These are phyloP conservation scores for Annona cherimola DNA, from an alignment of 164 flowering plant species.

Conservation along the genomic window DNA sequence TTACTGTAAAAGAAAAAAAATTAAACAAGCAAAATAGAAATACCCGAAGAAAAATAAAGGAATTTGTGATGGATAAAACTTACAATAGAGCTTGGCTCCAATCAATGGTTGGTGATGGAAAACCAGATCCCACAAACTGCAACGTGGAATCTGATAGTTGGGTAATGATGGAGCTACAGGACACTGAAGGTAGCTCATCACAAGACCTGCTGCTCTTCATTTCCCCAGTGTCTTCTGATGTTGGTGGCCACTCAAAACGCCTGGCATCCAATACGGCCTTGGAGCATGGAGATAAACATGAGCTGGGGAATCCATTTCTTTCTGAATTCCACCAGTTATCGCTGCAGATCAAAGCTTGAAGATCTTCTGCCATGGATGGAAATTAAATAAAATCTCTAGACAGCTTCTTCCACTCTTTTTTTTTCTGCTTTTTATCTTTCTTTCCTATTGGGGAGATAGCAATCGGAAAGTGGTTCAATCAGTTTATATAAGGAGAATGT, in stretches of 20 bases:
- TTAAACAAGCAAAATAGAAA: not conserved
- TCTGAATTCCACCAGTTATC: constrained; percentile 60
- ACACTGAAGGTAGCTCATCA: constrained; percentile 29
- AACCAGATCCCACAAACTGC: constrained; percentile 44
- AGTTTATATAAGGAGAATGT: no score
- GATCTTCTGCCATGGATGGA: constrained; percentile 46
- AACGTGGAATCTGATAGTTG: constrained; percentile 40
- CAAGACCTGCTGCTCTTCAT: constrained; percentile 29
- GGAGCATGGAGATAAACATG: constrained; percentile 41
- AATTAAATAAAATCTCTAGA: not conserved
- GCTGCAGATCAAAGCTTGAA: constrained; percentile 27
- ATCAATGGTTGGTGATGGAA: constrained; percentile 34
- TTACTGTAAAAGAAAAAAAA: not conserved
- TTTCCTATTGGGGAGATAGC: no score
- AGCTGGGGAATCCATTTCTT: constrained; percentile 13
- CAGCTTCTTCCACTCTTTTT: no score
- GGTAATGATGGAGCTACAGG: constrained; percentile 26
- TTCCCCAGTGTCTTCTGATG: constrained; percentile 12
- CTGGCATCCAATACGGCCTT: constrained; percentile 26
- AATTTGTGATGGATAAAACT: constrained; percentile 14
- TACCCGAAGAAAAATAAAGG: not conserved
- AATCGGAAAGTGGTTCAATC: no score
- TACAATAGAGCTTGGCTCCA: constrained; percentile 58
- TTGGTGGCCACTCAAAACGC: constrained; percentile 36
- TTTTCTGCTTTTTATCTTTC: no score